These are phyloP conservation scores for Candida railenensis DNA, from an alignment of 805 yeast genomes.

Conservation along the genomic window DNA sequence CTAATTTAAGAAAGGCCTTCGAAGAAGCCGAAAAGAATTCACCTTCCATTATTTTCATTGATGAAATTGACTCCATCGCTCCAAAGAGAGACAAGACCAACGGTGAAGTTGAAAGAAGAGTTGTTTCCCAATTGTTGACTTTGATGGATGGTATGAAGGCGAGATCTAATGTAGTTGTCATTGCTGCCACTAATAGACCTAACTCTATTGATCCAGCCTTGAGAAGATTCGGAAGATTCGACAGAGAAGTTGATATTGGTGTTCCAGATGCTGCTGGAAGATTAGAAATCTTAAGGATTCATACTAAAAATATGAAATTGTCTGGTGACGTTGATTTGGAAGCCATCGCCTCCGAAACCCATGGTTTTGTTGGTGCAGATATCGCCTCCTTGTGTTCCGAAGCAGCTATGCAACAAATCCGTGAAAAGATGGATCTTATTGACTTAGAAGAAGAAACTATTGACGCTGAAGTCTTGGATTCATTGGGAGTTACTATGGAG, in stretches of 20 bases:
- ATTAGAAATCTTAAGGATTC: slow-evolving; percentile 93
- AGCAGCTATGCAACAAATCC: slow-evolving; percentile 99
- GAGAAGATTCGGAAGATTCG: slow-evolving; percentile 83
- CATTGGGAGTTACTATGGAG: slow-evolving; percentile 98
- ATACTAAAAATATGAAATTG: slow-evolving; percentile 97
- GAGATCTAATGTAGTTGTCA: slow-evolving; percentile 96
- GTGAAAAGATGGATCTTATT: slow-evolving; percentile 98
- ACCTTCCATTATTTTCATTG: slow-evolving; percentile 95
- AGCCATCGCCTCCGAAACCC: slow-evolving; percentile 94
- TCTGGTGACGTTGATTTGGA: slow-evolving; percentile 94
- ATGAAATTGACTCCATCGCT: slow-evolving; percentile 98
- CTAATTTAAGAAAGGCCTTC: slow-evolving; percentile 94
- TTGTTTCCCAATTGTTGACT: slow-evolving; percentile 94
- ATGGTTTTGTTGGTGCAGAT: slow-evolving; percentile 99
- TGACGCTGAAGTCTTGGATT: slow-evolving; percentile 94
- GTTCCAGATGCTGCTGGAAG: slow-evolving; percentile 99
- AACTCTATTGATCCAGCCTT: slow-evolving; percentile 84
- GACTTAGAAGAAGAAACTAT: slow-evolving; percentile 95
- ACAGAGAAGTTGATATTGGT: slow-evolving; percentile 84
- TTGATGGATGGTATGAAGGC: slow-evolving; percentile 99
- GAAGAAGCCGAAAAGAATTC: slow-evolving; percentile 99
- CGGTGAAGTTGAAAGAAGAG: slow-evolving; percentile 99
- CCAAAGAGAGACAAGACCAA: slow-evolving; percentile 99
- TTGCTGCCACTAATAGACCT: slow-evolving; percentile 94
- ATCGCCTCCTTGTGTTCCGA: slow-evolving; percentile 98